Percentiles rank a stretch among this genome's conserved stretches.
These are phyloP conservation scores for Cyberlindnera mississippiensis DNA, from an alignment of 805 yeast species.

Conservation along the genomic window DNA sequence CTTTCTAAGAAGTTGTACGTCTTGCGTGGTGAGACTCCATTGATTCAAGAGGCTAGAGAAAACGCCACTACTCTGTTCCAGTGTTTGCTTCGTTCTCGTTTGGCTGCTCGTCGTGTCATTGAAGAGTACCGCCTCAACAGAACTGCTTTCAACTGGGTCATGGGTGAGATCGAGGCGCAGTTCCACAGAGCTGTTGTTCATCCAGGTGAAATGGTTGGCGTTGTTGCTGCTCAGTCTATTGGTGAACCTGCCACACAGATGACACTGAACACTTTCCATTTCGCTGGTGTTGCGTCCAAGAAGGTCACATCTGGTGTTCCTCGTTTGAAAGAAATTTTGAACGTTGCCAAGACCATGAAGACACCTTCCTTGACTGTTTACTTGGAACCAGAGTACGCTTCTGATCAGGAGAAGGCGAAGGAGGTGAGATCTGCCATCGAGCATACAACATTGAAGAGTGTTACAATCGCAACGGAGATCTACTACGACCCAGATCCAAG, in stretches of 20 bases:
- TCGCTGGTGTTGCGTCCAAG: conserved; percentile 96
- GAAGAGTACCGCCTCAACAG: conserved; percentile 85
- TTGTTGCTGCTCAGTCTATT: conserved; percentile 94
- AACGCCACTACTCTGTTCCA: conserved; percentile 90
- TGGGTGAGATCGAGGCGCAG: conserved; percentile 91
- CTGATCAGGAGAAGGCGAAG: conserved; percentile 91
- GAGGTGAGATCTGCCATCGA: conserved; percentile 95
- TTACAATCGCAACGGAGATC: conserved; percentile 95
- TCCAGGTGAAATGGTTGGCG: conserved; percentile 99
- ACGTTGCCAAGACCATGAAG: conserved; percentile 96
- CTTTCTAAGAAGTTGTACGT: conserved; percentile 67
- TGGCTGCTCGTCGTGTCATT: conserved; percentile 84
- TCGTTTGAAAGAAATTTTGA: conserved; percentile 94
- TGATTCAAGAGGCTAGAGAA: conserved; percentile 80
- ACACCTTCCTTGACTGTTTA: conserved; percentile 99
- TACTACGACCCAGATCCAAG: conserved; percentile 98
- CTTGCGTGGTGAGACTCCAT: conserved; percentile 73
- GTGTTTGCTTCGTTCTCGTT: conserved; percentile 87
- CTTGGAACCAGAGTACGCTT: conserved; percentile 71
- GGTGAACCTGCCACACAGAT: conserved; percentile 99
- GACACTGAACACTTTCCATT: conserved; percentile 97
- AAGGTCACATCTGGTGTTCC: conserved; percentile 97
- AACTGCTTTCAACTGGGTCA: conserved; percentile 91
- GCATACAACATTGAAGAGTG: conserved; percentile 91
- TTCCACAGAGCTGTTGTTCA: conserved; percentile 88